Evolutionary conservation across 495 filamentous ascomycete genomes (phyloP).

Genomic region (Podospora fimiseda): DNA sequence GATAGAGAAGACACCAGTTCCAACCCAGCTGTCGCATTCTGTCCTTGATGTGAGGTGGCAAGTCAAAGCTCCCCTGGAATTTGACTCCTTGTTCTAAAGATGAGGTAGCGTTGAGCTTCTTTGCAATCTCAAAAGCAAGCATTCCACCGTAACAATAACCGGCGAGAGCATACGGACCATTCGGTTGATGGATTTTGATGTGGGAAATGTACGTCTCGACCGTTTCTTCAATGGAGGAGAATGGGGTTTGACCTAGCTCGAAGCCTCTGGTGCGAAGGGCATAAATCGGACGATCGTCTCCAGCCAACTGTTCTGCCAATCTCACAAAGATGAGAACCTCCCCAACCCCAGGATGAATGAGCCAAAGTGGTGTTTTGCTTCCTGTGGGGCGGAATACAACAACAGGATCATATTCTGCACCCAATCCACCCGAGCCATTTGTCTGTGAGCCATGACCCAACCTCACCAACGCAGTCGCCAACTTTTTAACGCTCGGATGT

Average conservation of each 20-base stretch:
- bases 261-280: conserved; percentile 51
- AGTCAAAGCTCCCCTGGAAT: conserved; percentile 36
- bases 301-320: conserved; percentile 35
- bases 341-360: conserved; percentile 52
- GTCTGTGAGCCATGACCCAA: no score
- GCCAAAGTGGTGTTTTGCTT: conserved; percentile 46
- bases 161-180: conserved; percentile 51
- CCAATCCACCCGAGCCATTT: no score
- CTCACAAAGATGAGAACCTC: conserved; percentile 52
- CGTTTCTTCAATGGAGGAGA: conserved; percentile 30
- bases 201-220: conserved; percentile 35
- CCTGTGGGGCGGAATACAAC: conserved; percentile 39
- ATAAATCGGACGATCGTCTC: conserved; percentile 45
- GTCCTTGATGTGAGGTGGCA: conserved; percentile 48
- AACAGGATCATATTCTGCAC: conserved; percentile 43
- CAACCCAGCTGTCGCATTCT: conserved; percentile 47
- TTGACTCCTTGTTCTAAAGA: conserved; percentile 20
- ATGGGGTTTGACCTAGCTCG: conserved; percentile 33
- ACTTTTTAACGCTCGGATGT: conserved; percentile 26
- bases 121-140: conserved; percentile 50
- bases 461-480: no score
- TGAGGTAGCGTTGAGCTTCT: conserved; percentile 33
- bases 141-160: conserved; percentile 52
- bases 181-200: conserved; percentile 42
- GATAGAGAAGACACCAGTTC: conserved; percentile 38